Base-by-base conservation (phyloP, 1,284 basidiomycete genomes). In the Moesziomyces sp. region DNA sequence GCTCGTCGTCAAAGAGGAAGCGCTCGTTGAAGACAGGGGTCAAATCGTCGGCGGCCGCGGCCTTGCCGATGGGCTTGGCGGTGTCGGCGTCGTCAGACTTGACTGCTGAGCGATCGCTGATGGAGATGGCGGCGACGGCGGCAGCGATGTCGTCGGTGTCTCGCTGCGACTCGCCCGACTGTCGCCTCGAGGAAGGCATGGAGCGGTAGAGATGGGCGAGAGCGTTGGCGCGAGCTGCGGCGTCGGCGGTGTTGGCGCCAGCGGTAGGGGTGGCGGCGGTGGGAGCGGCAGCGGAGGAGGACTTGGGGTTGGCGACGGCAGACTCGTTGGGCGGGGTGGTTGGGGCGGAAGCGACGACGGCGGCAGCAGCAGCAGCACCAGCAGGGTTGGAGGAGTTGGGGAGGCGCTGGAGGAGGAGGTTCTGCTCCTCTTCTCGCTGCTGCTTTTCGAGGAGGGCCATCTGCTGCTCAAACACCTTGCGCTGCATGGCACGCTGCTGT, bases 1-100 rank as follows among this genome's bases (percentile, higher is more conserved):
- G 74, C 56, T 83, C 81, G 55, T 82, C 80, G 54, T 81, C 79
- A 50, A 82, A 81, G 44, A 83, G 72, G 55, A 82, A 83, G 42
- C 68, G 74, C 52, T 83, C 80, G 58, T 77, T 79, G 62, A 83
- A 81, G 52, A 68, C 74, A 5, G 81, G 80, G 3, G 79, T 78
- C 5, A 78, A 57, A 46, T 74, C 66, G 21, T 70, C 75, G 26
- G 9, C 30, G 30, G 24, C 24, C 1, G 24, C 24, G 6, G 54
- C 50, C 46, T 52, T 54, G 50, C 55, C 47, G 45, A 43, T 46
- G 46, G 46, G 18, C 7, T 28, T 46, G 30, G 45, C 42, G 42
- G 28, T 46, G 48, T 44, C 44, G 45, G 40, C 49, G 19, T 18
- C 51, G 26, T 11, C 30, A 2, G 30, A 30, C 30, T 30, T 30